These are phyloP conservation scores for Pseudogymnoascus sp. DNA, from an alignment of 2,329 filamentous ascomycete species.

Conservation along the genomic window DNA sequence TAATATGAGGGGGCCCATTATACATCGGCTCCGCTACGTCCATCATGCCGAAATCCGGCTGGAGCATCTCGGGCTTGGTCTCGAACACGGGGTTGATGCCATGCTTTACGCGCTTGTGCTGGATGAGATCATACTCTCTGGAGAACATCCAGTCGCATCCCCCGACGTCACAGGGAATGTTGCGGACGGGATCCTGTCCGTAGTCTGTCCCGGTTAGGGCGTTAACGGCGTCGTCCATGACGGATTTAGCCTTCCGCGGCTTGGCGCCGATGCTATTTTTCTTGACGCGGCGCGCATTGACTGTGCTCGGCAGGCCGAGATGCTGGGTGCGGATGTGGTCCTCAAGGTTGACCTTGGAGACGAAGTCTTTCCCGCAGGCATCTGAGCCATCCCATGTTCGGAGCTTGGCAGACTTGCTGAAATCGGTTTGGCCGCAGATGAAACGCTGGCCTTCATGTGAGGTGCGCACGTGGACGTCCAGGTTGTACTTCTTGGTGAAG, in stretches of 20 bases:
- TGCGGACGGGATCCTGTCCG: constrained; percentile 34
- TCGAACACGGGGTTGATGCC: neutral
- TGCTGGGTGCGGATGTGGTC: constrained; percentile 81
- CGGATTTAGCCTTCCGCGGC: neutral
- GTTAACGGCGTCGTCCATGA: constrained; percentile 28
- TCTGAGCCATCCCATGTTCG: constrained; percentile 54
- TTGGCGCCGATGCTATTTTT: constrained; percentile 27
- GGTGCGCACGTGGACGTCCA: constrained; percentile 68
- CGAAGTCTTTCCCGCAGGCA: constrained; percentile 68
- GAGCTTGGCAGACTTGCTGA: constrained; percentile 49
- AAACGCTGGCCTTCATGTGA: constrained; percentile 71
- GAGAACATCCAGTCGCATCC: constrained; percentile 46
- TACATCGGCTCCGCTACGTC: neutral
- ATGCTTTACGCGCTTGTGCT: constrained; percentile 43
- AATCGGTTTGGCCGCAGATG: constrained; percentile 64
- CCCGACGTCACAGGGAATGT: constrained; percentile 41
- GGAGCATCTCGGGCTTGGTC: neutral
- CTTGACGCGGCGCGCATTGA: constrained; percentile 31
- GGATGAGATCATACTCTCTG: constrained; percentile 47
- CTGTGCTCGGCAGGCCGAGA: constrained; percentile 46
- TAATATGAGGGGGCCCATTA: neutral
- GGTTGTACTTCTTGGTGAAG: constrained; percentile 78
- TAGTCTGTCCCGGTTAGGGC: constrained; percentile 50
- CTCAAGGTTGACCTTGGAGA: constrained; percentile 69
- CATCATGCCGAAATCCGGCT: neutral